Evolutionary conservation across 768 basidiomycete genomes (phyloP).

Genomic region (Amanita brunnescens): DNA sequence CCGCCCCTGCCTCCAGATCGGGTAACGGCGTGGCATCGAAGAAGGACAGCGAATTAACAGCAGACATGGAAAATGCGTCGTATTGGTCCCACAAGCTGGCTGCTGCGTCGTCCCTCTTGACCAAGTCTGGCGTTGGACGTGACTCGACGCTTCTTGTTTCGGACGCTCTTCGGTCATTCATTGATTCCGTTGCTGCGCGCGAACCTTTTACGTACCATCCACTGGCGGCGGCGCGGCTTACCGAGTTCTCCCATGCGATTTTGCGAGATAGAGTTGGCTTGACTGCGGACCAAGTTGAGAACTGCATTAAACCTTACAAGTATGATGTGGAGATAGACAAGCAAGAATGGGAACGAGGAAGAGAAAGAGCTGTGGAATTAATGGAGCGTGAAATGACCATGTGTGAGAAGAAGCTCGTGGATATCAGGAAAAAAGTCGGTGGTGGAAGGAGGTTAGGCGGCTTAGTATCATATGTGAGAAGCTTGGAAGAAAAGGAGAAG

Average conservation of each 20-base stretch:
- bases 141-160: constrained; percentile 93
- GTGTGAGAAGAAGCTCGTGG: constrained; percentile 82
- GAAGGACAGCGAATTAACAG: constrained; percentile 28
- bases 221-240: constrained; percentile 77
- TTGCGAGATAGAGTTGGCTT: constrained; percentile 87
- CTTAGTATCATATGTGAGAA: constrained; percentile 74
- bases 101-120: constrained; percentile 85
- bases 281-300: constrained; percentile 98
- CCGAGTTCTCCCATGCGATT: constrained; percentile 89
- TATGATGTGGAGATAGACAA: constrained; percentile 95
- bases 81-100: constrained; percentile 98
- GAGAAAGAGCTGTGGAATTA: constrained; percentile 63
- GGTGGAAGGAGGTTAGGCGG: constrained; percentile 71
- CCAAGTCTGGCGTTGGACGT: constrained; percentile 92
- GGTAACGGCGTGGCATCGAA: not conserved
- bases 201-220: constrained; percentile 95
- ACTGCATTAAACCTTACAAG: constrained; percentile 99
- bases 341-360: constrained; percentile 85
- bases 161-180: constrained; percentile 82
- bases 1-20: not conserved
- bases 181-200: constrained; percentile 79
- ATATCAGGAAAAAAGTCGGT: constrained; percentile 84
- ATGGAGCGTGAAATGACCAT: constrained; percentile 78
- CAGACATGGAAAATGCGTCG: constrained; percentile 66
- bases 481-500: constrained; percentile 68